These are phyloP conservation scores for Apiospora hydei DNA, from an alignment of 2,329 filamentous ascomycete genomes.

Conservation along the genomic window DNA sequence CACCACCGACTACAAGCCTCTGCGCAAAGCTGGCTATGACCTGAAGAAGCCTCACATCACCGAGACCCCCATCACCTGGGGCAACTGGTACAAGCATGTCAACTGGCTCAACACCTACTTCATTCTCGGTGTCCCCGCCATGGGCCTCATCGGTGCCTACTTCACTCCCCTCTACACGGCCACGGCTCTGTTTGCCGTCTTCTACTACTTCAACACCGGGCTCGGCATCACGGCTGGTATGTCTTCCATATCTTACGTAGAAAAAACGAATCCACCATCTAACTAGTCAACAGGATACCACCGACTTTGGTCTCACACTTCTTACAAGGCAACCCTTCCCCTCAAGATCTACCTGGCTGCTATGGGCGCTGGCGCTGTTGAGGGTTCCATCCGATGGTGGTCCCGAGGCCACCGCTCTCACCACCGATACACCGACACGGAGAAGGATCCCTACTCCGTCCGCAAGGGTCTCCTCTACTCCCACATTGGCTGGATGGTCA, in stretches of 20 bases:
- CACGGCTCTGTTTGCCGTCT: conserved; percentile 52
- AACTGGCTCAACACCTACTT: conserved; percentile 91
- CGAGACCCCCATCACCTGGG: conserved; percentile 78
- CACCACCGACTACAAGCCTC: conserved; percentile 62
- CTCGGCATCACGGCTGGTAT: conserved; percentile 45
- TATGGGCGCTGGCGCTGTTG: conserved; percentile 55
- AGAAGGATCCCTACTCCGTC: conserved; percentile 60
- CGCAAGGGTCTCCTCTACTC: conserved; percentile 59
- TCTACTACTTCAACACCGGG: conserved; percentile 46
- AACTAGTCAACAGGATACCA: conserved; percentile 41
- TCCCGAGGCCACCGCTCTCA: conserved; percentile 57
- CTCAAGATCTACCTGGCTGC: conserved; percentile 56
- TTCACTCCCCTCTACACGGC: conserved; percentile 68
- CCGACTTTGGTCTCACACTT: conserved; percentile 52
- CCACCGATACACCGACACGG: conserved; percentile 59
- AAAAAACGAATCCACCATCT: background rate
- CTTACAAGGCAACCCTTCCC: conserved; percentile 52
- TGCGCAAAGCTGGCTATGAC: conserved; percentile 55
- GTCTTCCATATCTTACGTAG: conserved; percentile 17
- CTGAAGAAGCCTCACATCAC: conserved; percentile 83
- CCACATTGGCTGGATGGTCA: conserved; percentile 60
- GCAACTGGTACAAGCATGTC: conserved; percentile 91
- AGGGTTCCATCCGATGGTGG: conserved; percentile 60
- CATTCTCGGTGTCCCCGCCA: conserved; percentile 78
- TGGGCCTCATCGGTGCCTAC: conserved; percentile 75